phyloP scores from a whole-genome alignment of 176 grass and related monocot species.

The Oryza coarctata region DNA sequence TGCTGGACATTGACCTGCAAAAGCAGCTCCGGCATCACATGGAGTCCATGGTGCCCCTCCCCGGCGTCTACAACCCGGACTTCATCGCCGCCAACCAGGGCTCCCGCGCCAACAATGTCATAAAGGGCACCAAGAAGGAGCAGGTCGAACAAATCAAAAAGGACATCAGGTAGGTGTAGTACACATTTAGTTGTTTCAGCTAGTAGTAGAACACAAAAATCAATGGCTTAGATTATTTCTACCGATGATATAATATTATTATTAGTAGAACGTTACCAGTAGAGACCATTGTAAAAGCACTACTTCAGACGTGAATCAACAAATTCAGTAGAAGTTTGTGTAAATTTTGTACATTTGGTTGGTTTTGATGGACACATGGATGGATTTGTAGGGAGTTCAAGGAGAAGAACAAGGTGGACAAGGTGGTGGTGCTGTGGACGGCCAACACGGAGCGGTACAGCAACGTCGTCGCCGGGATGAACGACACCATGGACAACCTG shows the following conservation, averaged over 20 bases:
- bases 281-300: no score
- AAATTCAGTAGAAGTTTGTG: background rate
- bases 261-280: no score
- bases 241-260: no score
- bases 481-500: constrained; percentile 66
- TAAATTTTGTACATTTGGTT: background rate
- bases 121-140: constrained; percentile 70
- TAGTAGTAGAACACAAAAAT: no score
- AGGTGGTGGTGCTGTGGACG: constrained; percentile 73
- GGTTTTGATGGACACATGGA: background rate
- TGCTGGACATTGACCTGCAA: constrained; percentile 77
- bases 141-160: constrained; percentile 72
- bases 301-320: no score
- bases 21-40: constrained; percentile 71
- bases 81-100: constrained; percentile 78
- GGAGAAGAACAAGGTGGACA: constrained; percentile 63
- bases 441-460: constrained; percentile 77
- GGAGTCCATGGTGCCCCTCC: constrained; percentile 68
- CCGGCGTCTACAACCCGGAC: constrained; percentile 65
- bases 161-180: constrained; percentile 57
- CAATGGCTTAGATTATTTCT: no score
- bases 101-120: constrained; percentile 57
- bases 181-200: no score
- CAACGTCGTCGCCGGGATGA: constrained; percentile 52
- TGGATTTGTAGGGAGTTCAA: constrained; percentile 55